Base-by-base conservation (phyloP, 179 eudicot species). In the Corrigiola litoralis region DNA sequence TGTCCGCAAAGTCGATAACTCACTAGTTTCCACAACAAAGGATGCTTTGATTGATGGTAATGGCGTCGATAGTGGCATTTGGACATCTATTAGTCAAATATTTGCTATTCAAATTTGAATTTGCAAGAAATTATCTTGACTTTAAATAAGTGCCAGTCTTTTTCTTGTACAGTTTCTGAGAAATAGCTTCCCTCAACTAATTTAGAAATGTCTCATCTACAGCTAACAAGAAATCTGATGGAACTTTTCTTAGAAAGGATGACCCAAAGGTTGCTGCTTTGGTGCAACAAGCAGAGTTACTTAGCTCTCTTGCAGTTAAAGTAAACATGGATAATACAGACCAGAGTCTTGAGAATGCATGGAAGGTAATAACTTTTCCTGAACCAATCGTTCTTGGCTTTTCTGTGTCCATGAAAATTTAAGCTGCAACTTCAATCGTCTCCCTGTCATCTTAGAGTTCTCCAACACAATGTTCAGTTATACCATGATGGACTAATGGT, bases 251-350 rank as follows among this genome's bases (percentile, higher is more conserved):
- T 12, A 80, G 79, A 80, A 87, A 82, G 82, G 89, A 87, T 79
- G 94, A 90, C 70, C 97, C 99, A 5, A 94, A 81, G 82, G 78
- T 90, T 58, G 69, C 81, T 57, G 97, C 92, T 38, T 70, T 94
- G 80, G 72, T 88, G 75, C 92, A 94, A 74, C 99, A 91, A 84
- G 99, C 96, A 24, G 97, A 94, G 77, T 68, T 94, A 50, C 97
- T 94, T 52, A 91, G 91, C 80, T 90, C 99, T 31, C 94, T 94
- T 61, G 96, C 99, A 41, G 70, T 69, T 18, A 88, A 90, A 87
- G 95, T 90, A 47, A 88, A 86, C 69, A 61, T 75, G 64, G 97
- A 90, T 68, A 82, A 85, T 40, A 83, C 91, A 7, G 89, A 81
- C 3, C 85, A 81, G 75, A 94, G 89, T 72, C 85, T 87, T 66